Conservation (phyloP, 2,329 filamentous ascomycete genomes). For the Falciphora oryzae region DNA sequence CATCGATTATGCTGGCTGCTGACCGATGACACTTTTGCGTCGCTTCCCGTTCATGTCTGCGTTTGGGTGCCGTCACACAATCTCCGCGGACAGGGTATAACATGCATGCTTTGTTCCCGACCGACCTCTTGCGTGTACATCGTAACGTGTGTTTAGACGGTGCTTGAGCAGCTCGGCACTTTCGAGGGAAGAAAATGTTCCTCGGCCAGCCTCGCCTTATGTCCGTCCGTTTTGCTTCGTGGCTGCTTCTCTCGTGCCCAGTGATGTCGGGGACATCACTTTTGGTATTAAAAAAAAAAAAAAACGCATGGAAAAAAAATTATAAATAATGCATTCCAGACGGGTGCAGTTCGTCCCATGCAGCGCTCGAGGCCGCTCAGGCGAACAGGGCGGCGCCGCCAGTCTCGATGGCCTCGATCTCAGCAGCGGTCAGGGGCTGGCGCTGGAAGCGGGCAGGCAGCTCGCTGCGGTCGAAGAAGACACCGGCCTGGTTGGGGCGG, state of each 20-base stretch:
- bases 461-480: constrained; percentile 85
- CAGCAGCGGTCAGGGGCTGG: constrained; percentile 64
- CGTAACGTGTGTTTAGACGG: too few relatives aligned
- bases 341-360: not conserved
- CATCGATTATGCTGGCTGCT: not conserved
- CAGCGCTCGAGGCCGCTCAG: constrained; percentile 23
- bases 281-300: not conserved
- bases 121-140: not conserved
- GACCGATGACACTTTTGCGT: not conserved
- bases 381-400: constrained; percentile 65
- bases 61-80: not conserved
- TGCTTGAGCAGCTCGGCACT: not conserved
- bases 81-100: not conserved
- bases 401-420: constrained; percentile 95
- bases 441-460: constrained; percentile 80
- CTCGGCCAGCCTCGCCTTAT: not conserved
- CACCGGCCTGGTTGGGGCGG: constrained; percentile 56
- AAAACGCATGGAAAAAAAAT: not conserved
- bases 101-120: not conserved
- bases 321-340: not conserved
- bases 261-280: not conserved
- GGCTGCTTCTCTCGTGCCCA: not conserved
- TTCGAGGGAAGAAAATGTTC: not conserved
- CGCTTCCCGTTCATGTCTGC: not conserved
- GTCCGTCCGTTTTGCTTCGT: not conserved